Percentiles rank a stretch among this genome's conserved stretches.
Evolutionary conservation across 495 filamentous ascomycete genomes (phyloP).

Genomic region (Xylaria telfairii): DNA sequence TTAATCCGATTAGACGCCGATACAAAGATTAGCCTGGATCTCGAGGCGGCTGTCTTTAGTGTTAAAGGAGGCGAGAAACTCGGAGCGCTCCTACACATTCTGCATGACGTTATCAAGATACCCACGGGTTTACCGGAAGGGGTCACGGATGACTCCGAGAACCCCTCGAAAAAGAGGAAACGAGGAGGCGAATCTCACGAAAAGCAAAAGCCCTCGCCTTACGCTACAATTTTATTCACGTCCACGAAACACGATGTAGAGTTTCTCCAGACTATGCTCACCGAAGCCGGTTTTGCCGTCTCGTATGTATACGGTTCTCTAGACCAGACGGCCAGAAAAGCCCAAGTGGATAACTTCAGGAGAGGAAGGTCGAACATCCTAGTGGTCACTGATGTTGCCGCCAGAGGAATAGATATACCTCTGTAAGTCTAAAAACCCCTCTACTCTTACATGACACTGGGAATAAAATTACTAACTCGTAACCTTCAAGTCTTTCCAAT

Average conservation of each 20-base stretch:
- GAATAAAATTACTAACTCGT: constrained; percentile 1
- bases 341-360: constrained; percentile 88
- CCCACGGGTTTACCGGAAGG: constrained; percentile 73
- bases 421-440: constrained; percentile 41
- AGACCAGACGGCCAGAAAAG: constrained; percentile 89
- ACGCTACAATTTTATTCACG: constrained; percentile 92
- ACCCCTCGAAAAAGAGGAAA: constrained; percentile 71
- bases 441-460: background rate
- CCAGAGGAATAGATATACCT: constrained; percentile 96
- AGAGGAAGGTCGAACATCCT: constrained; percentile 84
- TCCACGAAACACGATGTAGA: constrained; percentile 99
- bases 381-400: constrained; percentile 97
- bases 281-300: constrained; percentile 78
- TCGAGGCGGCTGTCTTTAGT: constrained; percentile 91
- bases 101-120: constrained; percentile 92
- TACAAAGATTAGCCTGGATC: constrained; percentile 91
- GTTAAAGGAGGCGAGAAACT: constrained; percentile 93
- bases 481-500: constrained; percentile 68
- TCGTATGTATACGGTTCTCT: constrained; percentile 93
- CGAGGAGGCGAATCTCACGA: constrained; percentile 57
- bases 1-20: constrained; percentile 89
- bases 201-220: constrained; percentile 65
- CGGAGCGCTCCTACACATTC: constrained; percentile 84
- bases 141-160: constrained; percentile 52
- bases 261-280: constrained; percentile 77